phyloP scores from a whole-genome alignment of 2,329 filamentous ascomycete species.

The Hypocreales sp. region DNA sequence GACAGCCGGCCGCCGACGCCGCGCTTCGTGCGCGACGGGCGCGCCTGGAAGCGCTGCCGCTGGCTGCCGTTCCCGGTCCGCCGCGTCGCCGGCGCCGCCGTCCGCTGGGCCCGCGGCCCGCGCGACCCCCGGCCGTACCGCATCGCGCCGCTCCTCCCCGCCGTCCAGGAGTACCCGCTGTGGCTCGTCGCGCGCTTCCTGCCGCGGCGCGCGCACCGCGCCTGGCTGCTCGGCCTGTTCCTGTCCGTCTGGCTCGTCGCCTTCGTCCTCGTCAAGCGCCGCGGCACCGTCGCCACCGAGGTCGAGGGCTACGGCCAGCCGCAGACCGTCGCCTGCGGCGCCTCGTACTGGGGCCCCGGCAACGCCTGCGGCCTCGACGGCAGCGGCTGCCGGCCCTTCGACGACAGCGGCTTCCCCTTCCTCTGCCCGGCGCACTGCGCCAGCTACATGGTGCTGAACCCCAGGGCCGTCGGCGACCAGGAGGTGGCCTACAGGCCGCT shows the following conservation, averaged over 20 bases:
- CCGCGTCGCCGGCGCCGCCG: conserved; percentile 23
- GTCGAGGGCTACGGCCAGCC: conserved; percentile 55
- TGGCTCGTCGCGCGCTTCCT: conserved; percentile 45
- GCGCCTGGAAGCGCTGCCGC: conserved; percentile 29
- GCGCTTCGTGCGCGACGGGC: conserved; percentile 43
- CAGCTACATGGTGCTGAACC: conserved; percentile 49
- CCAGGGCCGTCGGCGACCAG: conserved; percentile 58
- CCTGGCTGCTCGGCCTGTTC: conserved; percentile 42
- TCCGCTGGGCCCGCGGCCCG: conserved; percentile 40
- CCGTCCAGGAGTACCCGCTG: conserved; percentile 51
- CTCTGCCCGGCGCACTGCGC: conserved; percentile 60
- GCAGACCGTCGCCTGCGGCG: conserved; percentile 48
- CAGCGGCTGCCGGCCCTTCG: conserved; percentile 60
- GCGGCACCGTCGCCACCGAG: conserved; percentile 41
- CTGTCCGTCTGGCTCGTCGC: conserved; percentile 53
- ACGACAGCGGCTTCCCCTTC: conserved; percentile 54
- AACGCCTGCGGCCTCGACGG: conserved; percentile 65
- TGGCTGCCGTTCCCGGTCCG: conserved; percentile 44
- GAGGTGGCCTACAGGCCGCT: conserved; percentile 48
- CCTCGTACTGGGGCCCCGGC: conserved; percentile 53
- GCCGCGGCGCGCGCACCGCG: conserved; percentile 41
- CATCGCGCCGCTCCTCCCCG: conserved; percentile 47
- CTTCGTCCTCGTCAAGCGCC: conserved; percentile 53
- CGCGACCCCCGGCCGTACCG: conserved; percentile 27
- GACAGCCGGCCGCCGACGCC: conserved; percentile 31